Percentiles rank a stretch among this genome's conserved stretches.
phyloP scores from a whole-genome alignment of 2,329 filamentous ascomycete genomes.

The Arthrobotrys musiformis region DNA sequence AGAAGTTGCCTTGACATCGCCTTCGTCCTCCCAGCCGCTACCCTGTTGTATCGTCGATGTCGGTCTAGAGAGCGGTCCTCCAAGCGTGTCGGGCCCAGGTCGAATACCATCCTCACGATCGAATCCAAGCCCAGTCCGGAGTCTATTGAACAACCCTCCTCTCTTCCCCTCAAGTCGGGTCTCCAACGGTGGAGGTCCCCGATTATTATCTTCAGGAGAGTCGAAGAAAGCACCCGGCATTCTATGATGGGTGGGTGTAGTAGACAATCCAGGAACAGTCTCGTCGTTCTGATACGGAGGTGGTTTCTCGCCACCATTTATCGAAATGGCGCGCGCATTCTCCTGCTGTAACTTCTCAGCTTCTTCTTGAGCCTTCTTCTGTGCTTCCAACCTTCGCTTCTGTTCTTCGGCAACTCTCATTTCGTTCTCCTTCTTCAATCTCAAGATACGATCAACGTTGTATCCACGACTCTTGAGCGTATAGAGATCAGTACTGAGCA shows the following conservation, averaged over 20 bases:
- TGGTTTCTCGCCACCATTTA: constrained; percentile 2
- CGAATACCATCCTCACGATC: constrained; percentile 24
- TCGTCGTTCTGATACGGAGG: constrained; percentile 20
- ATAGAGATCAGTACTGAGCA: constrained; percentile 78
- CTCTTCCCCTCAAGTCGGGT: constrained; percentile 17
- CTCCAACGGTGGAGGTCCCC: constrained; percentile 10
- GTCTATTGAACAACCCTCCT: constrained; percentile 41
- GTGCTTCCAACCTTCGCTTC: constrained; percentile 77
- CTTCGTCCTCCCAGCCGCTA: constrained; percentile 58
- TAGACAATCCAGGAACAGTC: constrained; percentile 16
- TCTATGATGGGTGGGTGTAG: constrained; percentile 40
- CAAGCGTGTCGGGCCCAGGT: constrained; percentile 28
- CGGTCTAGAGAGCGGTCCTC: constrained; percentile 33
- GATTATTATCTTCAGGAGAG: constrained; percentile 36
- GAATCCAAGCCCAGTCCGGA: constrained; percentile 45
- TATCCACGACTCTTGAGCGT: constrained; percentile 88
- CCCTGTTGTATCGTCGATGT: constrained; percentile 40
- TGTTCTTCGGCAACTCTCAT: constrained; percentile 86
- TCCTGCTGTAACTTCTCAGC: constrained; percentile 64
- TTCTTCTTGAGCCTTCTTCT: constrained; percentile 75
- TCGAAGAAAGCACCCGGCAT: constrained; percentile 54
- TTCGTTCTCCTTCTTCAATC: constrained; percentile 81
- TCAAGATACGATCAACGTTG: constrained; percentile 93
- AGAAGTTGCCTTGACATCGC: constrained; percentile 64
- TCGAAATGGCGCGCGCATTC: not conserved